phyloP scores from a whole-genome alignment of 306 rosid species.

The Benincasa hispida region DNA sequence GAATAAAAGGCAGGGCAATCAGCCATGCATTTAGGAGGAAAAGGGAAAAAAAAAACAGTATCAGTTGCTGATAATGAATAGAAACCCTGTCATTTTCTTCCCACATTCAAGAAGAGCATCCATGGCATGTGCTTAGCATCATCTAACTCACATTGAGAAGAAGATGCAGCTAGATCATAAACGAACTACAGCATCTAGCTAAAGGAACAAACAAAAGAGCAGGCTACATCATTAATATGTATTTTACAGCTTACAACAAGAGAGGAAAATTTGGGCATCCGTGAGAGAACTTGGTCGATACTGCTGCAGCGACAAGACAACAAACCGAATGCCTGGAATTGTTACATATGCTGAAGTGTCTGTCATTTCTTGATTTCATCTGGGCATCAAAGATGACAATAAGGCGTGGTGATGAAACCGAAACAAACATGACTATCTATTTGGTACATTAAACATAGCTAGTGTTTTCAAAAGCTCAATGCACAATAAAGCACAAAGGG shows the following conservation, averaged over 20 bases:
- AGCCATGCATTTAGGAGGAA: not conserved
- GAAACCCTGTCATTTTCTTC: constrained; percentile 1
- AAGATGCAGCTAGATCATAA: not conserved
- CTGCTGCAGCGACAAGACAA: not conserved
- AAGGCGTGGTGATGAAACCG: not conserved
- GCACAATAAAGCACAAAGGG: no score
- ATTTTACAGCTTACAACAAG: not conserved
- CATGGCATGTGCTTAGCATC: not conserved
- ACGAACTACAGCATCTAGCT: not conserved
- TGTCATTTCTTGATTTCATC: constrained; percentile 6
- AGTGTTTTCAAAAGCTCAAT: no score
- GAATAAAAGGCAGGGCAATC: not conserved
- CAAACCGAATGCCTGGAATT: not conserved
- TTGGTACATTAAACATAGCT: not conserved
- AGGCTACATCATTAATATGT: not conserved
- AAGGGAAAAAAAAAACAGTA: not conserved
- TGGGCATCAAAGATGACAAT: not conserved
- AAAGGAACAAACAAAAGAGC: not conserved
- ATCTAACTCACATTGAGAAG: constrained; percentile 1
- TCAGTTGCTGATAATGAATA: not conserved
- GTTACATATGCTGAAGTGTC: not conserved
- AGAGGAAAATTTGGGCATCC: not conserved
- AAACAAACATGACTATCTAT: not conserved
- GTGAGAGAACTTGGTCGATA: not conserved
- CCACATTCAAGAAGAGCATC: not conserved